A percentile compares a stretch with the other conserved stretches of the same genome.
Conservation (phyloP, 208 protist species). For the Crithidia bombi region DNA sequence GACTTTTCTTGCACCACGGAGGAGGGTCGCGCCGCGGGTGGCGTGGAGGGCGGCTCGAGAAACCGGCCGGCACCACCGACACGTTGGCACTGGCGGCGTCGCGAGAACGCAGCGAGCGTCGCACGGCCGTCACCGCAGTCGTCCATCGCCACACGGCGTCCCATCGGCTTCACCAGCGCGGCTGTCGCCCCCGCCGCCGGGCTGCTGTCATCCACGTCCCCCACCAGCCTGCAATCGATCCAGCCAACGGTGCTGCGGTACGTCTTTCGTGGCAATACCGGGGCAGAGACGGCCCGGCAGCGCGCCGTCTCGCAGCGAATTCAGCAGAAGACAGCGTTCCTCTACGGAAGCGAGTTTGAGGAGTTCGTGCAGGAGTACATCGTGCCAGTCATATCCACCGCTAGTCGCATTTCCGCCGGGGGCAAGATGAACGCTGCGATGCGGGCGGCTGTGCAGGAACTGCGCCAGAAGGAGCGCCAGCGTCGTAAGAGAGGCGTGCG, state of each 20-base stretch:
- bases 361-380: slow-evolving; percentile 47
- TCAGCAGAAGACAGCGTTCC: slow-evolving; percentile 17
- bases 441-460: slow-evolving; percentile 40
- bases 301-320: slow-evolving; percentile 21
- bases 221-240: slow-evolving; percentile 12
- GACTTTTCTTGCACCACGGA: background rate
- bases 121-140: background rate
- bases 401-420: slow-evolving; percentile 26
- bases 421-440: slow-evolving; percentile 34
- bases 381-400: slow-evolving; percentile 43
- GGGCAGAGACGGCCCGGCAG: background rate
- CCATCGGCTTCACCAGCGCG: background rate
- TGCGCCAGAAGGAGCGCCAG: slow-evolving; percentile 42
- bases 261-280: background rate
- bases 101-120: background rate
- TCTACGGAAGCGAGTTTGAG: slow-evolving; percentile 42
- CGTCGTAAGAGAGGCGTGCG: slow-evolving; percentile 33
- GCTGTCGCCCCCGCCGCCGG: background rate
- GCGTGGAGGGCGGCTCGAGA: slow-evolving; percentile 2
- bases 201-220: background rate
- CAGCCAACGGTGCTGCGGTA: slow-evolving; percentile 34
- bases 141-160: no score
- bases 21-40: slow-evolving; percentile 4
- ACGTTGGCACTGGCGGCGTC: slow-evolving; percentile 11
- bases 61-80: slow-evolving; percentile 4